These are phyloP conservation scores for Fraxinus floribunda DNA, from an alignment of 305 asterid genomes.

Conservation along the genomic window DNA sequence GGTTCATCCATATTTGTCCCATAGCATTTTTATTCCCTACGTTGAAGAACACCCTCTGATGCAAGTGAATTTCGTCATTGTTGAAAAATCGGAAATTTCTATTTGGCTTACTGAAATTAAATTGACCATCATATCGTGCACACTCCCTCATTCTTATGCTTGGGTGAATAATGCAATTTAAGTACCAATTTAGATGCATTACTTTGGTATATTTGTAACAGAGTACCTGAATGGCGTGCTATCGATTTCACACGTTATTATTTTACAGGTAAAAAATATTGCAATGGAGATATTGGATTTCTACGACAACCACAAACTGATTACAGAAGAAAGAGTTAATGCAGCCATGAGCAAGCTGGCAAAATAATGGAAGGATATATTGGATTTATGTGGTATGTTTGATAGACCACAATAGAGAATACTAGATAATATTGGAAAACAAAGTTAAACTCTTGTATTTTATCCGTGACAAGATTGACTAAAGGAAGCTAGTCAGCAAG, in stretches of 20 bases:
- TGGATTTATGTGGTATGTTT: not conserved
- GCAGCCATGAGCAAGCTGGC: conserved; percentile 74
- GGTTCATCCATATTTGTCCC: not conserved
- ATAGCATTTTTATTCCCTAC: not conserved
- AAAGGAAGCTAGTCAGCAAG: not conserved
- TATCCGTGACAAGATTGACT: not conserved
- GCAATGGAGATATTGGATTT: conserved; percentile 95
- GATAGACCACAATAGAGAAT: not conserved
- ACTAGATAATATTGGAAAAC: not conserved
- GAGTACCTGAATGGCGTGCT: not conserved
- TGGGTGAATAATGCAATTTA: not conserved
- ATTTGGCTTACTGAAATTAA: not conserved
- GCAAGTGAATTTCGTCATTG: not conserved
- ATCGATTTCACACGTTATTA: not conserved
- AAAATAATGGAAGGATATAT: conserved; percentile 24
- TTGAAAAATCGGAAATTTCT: not conserved
- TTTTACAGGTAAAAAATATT: conserved; percentile 81
- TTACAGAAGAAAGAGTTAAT: conserved; percentile 67
- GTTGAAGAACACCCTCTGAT: not conserved
- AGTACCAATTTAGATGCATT: not conserved
- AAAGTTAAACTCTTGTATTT: not conserved
- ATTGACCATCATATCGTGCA: not conserved
- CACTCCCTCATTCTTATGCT: not conserved
- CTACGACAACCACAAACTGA: conserved; percentile 71
- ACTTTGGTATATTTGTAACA: not conserved